Percentiles rank a stretch among this genome's conserved stretches.
phyloP scores from a whole-genome alignment of 140 eudicot species.

The Ambrosia hybrid region DNA sequence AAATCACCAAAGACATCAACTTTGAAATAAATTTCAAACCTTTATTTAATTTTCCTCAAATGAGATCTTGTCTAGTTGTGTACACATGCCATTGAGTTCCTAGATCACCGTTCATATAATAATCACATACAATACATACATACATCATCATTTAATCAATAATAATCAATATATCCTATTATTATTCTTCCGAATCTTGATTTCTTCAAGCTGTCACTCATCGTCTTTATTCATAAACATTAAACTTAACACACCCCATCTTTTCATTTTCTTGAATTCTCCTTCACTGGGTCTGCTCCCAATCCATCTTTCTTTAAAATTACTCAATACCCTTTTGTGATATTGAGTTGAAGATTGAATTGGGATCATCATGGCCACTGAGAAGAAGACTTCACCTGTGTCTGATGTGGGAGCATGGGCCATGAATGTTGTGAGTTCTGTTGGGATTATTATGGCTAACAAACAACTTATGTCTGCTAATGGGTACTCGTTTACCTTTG shows the following conservation, averaged over 20 bases:
- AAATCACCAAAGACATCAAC: background rate
- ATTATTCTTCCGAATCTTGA: conserved; percentile 28
- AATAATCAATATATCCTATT: background rate
- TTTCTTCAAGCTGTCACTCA: conserved; percentile 35
- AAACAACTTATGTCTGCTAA: conserved; percentile 76
- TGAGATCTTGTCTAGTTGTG: conserved; percentile 41
- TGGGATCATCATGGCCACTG: conserved; percentile 46
- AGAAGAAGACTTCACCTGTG: conserved; percentile 61
- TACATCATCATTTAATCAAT: no score
- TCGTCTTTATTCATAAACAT: conserved; percentile 6
- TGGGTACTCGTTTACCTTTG: conserved; percentile 71
- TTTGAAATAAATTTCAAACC: background rate
- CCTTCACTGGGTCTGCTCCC: conserved; percentile 23
- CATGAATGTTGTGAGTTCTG: conserved; percentile 81
- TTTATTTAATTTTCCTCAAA: conserved; percentile 5
- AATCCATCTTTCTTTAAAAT: conserved; percentile 13
- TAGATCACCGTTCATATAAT: conserved; percentile 31
- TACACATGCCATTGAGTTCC: background rate
- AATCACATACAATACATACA: background rate
- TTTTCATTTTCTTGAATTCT: conserved; percentile 28
- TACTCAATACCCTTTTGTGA: conserved; percentile 5
- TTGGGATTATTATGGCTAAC: conserved; percentile 79
- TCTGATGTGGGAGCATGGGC: conserved; percentile 91
- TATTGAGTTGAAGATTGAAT: conserved; percentile 21
- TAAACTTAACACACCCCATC: background rate